Evolutionary conservation across 495 filamentous ascomycete genomes (phyloP).

Genomic region (Aspergillus heteromorphus): DNA sequence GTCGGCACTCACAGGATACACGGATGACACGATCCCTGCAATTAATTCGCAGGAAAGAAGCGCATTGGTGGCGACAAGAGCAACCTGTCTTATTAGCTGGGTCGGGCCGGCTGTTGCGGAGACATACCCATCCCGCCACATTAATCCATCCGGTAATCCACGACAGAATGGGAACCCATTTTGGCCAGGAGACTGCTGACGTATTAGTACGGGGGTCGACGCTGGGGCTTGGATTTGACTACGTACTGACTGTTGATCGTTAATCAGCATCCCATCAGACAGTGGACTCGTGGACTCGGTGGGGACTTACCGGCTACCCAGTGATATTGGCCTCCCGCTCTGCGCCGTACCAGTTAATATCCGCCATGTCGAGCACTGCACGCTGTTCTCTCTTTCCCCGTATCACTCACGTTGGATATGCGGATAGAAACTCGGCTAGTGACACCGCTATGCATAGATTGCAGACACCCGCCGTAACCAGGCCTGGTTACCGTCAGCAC

Average conservation of each 20-base stretch:
- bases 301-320: constrained; percentile 59
- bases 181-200: constrained; percentile 41
- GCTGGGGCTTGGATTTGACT: background rate
- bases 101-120: background rate
- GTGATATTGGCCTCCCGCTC: constrained; percentile 66
- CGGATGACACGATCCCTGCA: constrained; percentile 53
- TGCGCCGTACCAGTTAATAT: constrained; percentile 12
- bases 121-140: constrained; percentile 61
- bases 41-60: constrained; percentile 55
- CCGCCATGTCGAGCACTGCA: background rate
- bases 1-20: constrained; percentile 38
- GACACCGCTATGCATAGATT: constrained; percentile 69
- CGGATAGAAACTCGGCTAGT: constrained; percentile 67
- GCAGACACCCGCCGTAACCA: constrained; percentile 65
- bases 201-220: constrained; percentile 3
- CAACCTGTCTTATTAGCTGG: constrained; percentile 58
- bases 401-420: constrained; percentile 58
- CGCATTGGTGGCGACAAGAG: constrained; percentile 45
- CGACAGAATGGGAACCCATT: constrained; percentile 56
- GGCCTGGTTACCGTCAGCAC: constrained; percentile 29
- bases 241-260: constrained; percentile 24
- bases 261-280: background rate
- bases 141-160: constrained; percentile 77
- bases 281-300: background rate
- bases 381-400: background rate